Evolutionary conservation across 495 filamentous ascomycete species (phyloP).

Genomic region (Annulohypoxylon bovei): DNA sequence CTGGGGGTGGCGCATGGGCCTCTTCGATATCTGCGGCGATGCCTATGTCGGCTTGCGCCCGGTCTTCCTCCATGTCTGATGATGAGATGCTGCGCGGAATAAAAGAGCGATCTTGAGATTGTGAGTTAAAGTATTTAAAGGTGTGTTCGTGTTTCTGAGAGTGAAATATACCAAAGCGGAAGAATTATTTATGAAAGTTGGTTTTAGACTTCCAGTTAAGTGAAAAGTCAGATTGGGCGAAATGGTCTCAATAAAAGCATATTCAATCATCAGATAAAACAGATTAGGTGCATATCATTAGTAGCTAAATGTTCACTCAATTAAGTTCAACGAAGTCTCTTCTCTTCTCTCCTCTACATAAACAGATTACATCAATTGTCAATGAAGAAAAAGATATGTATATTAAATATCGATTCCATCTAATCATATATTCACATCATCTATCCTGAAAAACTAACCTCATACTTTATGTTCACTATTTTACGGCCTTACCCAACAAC

Average conservation of each 20-base stretch:
- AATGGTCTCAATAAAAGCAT: not conserved
- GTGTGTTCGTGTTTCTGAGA: not conserved
- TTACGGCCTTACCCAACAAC: slow-evolving; percentile 11
- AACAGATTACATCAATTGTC: not conserved
- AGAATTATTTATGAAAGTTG: not conserved
- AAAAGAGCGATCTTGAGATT: not conserved
- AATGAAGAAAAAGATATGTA: not conserved
- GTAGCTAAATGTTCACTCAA: not conserved
- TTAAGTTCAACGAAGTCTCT: not conserved
- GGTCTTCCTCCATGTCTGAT: slow-evolving; percentile 62
- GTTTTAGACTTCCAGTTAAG: not conserved
- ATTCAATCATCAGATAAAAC: not conserved
- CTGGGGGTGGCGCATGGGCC: slow-evolving; percentile 46
- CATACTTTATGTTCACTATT: not conserved
- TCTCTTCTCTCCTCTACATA: no score
- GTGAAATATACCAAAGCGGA: not conserved
- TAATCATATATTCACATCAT: not conserved
- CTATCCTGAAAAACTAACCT: not conserved
- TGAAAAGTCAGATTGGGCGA: slow-evolving; percentile 25
- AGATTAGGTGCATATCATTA: not conserved
- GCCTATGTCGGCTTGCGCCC: slow-evolving; percentile 61
- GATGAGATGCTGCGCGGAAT: not conserved
- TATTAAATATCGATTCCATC: not conserved
- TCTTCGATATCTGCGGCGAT: slow-evolving; percentile 65
- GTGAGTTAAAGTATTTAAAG: not conserved